Evolutionary conservation across 768 basidiomycete species (phyloP).

Genomic region (Polyporus arcularius): DNA sequence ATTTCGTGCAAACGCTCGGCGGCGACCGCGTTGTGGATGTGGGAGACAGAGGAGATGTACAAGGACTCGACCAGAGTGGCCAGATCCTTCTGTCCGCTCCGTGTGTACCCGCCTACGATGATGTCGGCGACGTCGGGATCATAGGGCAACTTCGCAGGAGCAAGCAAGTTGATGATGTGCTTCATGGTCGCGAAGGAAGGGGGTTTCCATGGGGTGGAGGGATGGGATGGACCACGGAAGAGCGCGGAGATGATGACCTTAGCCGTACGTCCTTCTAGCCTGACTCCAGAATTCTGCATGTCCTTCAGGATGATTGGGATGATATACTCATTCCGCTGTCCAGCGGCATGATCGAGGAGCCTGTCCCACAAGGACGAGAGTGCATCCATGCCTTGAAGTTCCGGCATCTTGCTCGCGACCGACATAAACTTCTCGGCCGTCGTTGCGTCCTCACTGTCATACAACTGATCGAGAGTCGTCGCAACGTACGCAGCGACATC

Average conservation of each 20-base stretch:
- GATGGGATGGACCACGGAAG: not conserved
- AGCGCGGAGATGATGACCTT: not conserved
- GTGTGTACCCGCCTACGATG: conserved; percentile 22
- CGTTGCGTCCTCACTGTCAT: not conserved
- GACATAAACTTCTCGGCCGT: conserved; percentile 51
- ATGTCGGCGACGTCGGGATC: conserved; percentile 14
- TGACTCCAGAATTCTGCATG: not conserved
- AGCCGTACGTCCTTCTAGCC: not conserved
- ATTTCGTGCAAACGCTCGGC: not conserved
- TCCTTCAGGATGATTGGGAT: not conserved
- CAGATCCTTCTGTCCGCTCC: conserved; percentile 2
- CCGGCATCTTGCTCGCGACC: conserved; percentile 6
- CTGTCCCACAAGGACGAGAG: conserved; percentile 54
- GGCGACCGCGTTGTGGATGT: not conserved
- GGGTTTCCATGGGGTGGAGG: conserved; percentile 1
- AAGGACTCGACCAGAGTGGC: conserved; percentile 18
- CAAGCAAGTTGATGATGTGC: not conserved
- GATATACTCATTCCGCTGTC: not conserved
- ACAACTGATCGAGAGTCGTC: not conserved
- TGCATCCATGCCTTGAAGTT: conserved; percentile 16
- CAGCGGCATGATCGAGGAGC: conserved; percentile 39
- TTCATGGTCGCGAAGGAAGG: conserved; percentile 11
- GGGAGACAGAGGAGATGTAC: conserved; percentile 4
- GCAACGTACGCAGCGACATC: too few species aligned
- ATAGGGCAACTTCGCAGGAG: conserved; percentile 12